Conservation (phyloP, 2,329 filamentous ascomycete genomes). For the Kalmusia sp. region DNA sequence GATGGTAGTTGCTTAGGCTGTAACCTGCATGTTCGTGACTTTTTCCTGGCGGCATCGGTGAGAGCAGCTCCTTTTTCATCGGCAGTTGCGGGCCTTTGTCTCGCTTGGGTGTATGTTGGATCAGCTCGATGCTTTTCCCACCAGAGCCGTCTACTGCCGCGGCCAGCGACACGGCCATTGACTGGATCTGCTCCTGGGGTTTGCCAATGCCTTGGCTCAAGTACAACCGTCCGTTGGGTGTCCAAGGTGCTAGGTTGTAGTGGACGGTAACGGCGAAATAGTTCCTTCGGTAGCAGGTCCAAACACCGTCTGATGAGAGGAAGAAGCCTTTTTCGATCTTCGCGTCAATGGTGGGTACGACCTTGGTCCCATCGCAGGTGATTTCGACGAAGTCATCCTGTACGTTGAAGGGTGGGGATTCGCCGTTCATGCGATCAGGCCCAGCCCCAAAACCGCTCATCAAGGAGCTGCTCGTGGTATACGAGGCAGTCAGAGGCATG, state of each 20-base stretch:
- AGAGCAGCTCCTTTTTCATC: conserved; percentile 73
- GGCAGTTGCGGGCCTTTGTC: conserved; percentile 84
- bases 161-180: conserved; percentile 84
- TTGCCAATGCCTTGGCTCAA: conserved; percentile 57
- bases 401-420: conserved; percentile 54
- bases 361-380: conserved; percentile 63
- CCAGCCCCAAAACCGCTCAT: conserved; percentile 23
- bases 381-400: conserved; percentile 65
- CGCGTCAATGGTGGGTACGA: conserved; percentile 77
- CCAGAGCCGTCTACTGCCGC: conserved; percentile 80
- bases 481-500: conserved; percentile 37
- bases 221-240: conserved; percentile 63
- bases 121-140: conserved; percentile 79
- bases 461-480: conserved; percentile 16
- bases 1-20: conserved; percentile 48
- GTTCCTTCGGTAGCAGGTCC: conserved; percentile 92
- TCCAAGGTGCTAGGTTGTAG: conserved; percentile 73
- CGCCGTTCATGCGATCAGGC: conserved; percentile 26
- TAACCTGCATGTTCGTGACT: conserved; percentile 48
- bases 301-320: conserved; percentile 74
- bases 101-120: conserved; percentile 90
- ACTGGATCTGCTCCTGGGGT: conserved; percentile 66
- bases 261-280: conserved; percentile 88
- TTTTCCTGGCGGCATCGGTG: conserved; percentile 68
- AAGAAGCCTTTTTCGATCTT: conserved; percentile 93